phyloP scores from a whole-genome alignment of 805 yeast species.

The Suhomyces xylopsoci region DNA sequence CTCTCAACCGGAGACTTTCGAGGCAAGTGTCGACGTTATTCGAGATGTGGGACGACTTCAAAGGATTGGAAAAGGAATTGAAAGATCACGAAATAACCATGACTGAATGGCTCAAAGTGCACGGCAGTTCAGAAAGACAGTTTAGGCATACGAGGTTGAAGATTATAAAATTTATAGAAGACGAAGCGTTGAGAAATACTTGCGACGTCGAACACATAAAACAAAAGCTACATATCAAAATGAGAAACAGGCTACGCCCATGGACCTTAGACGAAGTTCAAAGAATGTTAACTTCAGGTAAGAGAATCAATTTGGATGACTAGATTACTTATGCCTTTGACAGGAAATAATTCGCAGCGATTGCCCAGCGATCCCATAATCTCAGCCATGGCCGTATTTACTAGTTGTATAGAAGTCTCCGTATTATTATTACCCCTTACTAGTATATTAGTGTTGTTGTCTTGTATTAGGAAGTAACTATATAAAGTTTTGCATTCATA shows the following conservation, averaged over 20 bases:
- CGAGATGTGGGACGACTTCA: constrained; percentile 36
- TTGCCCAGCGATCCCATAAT: not conserved
- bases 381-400: not conserved
- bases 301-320: constrained; percentile 22
- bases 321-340: not conserved
- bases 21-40: constrained; percentile 26
- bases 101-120: constrained; percentile 31
- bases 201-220: constrained; percentile 19
- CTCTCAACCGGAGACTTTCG: constrained; percentile 22
- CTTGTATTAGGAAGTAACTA: too few relatives aligned
- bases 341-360: not conserved
- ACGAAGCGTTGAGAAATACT: constrained; percentile 22
- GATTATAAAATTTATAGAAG: constrained; percentile 28
- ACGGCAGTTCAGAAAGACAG: constrained; percentile 28
- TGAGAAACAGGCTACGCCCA: constrained; percentile 26
- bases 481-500: not conserved
- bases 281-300: constrained; percentile 28
- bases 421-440: not conserved
- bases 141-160: constrained; percentile 27
- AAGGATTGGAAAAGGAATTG: constrained; percentile 22
- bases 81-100: constrained; percentile 21
- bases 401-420: not conserved
- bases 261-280: constrained; percentile 35
- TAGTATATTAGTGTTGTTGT: not conserved
- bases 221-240: constrained; percentile 25